Evolutionary conservation across 495 filamentous ascomycete species (phyloP).

Genomic region (Tuber umbilicatum): DNA sequence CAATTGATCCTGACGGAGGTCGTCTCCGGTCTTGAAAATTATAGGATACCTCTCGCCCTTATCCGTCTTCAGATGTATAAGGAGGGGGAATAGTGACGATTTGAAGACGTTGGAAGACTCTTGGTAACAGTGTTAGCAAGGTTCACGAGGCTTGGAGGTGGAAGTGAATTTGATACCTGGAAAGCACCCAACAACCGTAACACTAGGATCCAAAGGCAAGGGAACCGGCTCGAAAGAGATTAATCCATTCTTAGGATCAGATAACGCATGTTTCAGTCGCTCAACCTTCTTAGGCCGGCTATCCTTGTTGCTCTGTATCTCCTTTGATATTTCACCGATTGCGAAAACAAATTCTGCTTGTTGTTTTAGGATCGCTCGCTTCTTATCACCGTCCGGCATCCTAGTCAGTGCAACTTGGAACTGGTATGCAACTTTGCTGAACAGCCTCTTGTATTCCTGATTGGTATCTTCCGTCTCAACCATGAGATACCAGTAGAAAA

Average conservation of each 20-base stretch:
- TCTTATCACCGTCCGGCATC: slow-evolving; percentile 58
- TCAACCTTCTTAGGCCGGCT: slow-evolving; percentile 72
- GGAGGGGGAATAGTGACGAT: slow-evolving; percentile 81
- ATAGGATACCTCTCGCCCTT: slow-evolving; percentile 75
- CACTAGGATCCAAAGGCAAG: slow-evolving; percentile 77
- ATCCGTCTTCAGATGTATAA: slow-evolving; percentile 79
- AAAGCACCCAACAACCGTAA: slow-evolving; percentile 68
- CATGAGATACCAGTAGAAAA: slow-evolving; percentile 96
- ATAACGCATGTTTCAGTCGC: slow-evolving; percentile 69
- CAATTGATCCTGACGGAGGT: slow-evolving; percentile 93
- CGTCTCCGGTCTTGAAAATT: slow-evolving; percentile 95
- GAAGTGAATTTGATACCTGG: slow-evolving; percentile 44
- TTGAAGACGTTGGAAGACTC: slow-evolving; percentile 92
- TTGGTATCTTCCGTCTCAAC: slow-evolving; percentile 84
- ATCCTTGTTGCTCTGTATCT: slow-evolving; percentile 75
- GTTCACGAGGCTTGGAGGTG: neutral
- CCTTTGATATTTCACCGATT: slow-evolving; percentile 81
- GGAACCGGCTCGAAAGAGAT: slow-evolving; percentile 76
- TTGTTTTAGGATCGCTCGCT: slow-evolving; percentile 65
- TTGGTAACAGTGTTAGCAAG: slow-evolving; percentile 4
- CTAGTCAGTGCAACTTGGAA: slow-evolving; percentile 79
- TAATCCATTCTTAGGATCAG: slow-evolving; percentile 84
- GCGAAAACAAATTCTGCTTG: slow-evolving; percentile 87
- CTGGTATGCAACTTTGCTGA: slow-evolving; percentile 85
- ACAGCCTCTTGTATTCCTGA: slow-evolving; percentile 69